Evolutionary conservation across 257 asterid species (phyloP).

Genomic region (Solanum chaucha): DNA sequence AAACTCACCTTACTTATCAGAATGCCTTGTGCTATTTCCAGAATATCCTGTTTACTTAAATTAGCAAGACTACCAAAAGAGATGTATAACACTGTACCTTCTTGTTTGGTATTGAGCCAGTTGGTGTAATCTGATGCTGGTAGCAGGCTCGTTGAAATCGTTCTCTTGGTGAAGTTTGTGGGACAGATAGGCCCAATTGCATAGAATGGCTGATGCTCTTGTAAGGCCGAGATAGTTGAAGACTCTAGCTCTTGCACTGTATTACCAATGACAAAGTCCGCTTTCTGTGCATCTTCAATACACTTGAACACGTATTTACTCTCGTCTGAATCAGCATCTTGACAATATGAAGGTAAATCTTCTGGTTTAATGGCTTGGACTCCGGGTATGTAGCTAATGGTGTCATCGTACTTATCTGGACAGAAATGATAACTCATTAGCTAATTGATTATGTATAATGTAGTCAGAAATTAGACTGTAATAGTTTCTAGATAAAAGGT

Average conservation of each 20-base stretch:
- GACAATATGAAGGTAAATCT: slow-evolving; percentile 9
- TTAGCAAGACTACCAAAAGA: slow-evolving; percentile 16
- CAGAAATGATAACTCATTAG: background rate
- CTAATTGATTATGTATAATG: background rate
- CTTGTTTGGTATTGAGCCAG: slow-evolving; percentile 10
- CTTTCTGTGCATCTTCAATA: slow-evolving; percentile 4
- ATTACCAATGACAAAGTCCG: slow-evolving; percentile 9
- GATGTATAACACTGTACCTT: slow-evolving; percentile 13
- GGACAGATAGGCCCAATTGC: slow-evolving; percentile 15
- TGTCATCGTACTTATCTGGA: slow-evolving; percentile 5
- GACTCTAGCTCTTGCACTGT: slow-evolving; percentile 17
- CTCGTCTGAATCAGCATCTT: background rate
- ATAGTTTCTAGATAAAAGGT: background rate
- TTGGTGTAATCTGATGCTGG: background rate
- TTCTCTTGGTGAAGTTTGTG: background rate
- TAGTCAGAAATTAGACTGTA: background rate
- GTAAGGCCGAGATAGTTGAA: slow-evolving; percentile 3
- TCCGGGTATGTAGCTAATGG: slow-evolving; percentile 16
- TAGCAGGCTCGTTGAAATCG: slow-evolving; percentile 1
- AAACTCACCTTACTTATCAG: slow-evolving; percentile 3
- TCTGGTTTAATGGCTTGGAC: background rate
- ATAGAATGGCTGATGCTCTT: background rate
- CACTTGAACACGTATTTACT: slow-evolving; percentile 1
- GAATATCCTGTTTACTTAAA: background rate
- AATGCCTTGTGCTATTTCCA: slow-evolving; percentile 17